These are phyloP conservation scores for Clathrospora elynae DNA, from an alignment of 2,329 filamentous ascomycete genomes.

Conservation along the genomic window DNA sequence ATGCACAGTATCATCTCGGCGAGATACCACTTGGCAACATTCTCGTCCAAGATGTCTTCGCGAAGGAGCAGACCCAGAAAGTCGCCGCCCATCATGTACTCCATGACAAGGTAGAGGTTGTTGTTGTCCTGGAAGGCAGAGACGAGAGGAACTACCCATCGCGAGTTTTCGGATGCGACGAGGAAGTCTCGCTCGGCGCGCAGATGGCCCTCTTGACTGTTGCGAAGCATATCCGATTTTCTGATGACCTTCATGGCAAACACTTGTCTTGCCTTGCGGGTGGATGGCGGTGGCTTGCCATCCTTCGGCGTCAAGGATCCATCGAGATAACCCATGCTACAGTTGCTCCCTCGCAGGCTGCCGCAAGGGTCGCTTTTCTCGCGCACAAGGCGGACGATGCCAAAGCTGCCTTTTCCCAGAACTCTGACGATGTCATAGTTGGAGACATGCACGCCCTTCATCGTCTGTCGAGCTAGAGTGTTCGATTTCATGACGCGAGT, in stretches of 20 bases:
- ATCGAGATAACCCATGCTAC: conserved; percentile 17
- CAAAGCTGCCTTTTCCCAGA: conserved; percentile 92
- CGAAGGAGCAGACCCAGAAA: conserved; percentile 86
- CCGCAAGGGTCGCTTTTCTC: conserved; percentile 56
- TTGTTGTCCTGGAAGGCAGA: conserved; percentile 85
- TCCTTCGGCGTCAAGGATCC: conserved; percentile 9
- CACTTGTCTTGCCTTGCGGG: conserved; percentile 57
- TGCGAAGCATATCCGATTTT: conserved; percentile 90
- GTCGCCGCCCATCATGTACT: conserved; percentile 96
- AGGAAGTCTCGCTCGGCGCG: conserved; percentile 91
- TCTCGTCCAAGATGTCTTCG: conserved; percentile 80
- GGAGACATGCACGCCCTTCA: conserved; percentile 60
- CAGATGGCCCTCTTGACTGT: conserved; percentile 89
- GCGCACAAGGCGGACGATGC: conserved; percentile 83
- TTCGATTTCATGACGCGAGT: conserved; percentile 70
- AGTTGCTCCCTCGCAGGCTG: conserved; percentile 18
- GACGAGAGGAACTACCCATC: conserved; percentile 87
- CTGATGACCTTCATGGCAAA: conserved; percentile 98
- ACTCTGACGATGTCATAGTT: conserved; percentile 83
- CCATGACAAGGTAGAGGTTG: conserved; percentile 93
- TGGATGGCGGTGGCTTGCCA: neutral
- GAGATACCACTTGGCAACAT: conserved; percentile 81
- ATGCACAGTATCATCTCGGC: conserved; percentile 96
- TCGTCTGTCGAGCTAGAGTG: conserved; percentile 55
- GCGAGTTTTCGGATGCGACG: conserved; percentile 83